These are phyloP conservation scores for Ostreobium quekettii DNA, from an alignment of 139 green algal genomes.

Conservation along the genomic window DNA sequence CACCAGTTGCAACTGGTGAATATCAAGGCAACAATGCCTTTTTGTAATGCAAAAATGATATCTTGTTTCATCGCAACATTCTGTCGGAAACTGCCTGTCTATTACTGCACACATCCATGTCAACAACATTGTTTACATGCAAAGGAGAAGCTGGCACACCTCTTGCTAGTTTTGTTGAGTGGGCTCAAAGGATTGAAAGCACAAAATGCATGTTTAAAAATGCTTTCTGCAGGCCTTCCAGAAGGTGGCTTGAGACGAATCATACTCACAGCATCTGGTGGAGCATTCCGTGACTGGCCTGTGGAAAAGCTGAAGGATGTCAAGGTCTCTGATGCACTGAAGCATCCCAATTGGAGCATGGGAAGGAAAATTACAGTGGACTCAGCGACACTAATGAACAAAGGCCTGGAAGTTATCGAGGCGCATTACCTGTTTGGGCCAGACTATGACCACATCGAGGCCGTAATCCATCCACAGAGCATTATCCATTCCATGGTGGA, in stretches of 20 bases:
- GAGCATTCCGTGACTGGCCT: slow-evolving; percentile 91
- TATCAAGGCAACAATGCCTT: too few species aligned
- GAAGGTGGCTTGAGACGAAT: slow-evolving; percentile 89
- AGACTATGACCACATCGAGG: slow-evolving; percentile 97
- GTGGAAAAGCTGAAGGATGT: slow-evolving; percentile 83
- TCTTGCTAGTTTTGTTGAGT: too few species aligned
- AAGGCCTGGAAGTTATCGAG: slow-evolving; percentile 93
- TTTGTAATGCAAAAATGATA: too few species aligned
- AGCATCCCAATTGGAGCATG: slow-evolving; percentile 95
- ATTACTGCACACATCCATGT: too few species aligned
- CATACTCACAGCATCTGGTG: slow-evolving; percentile 95
- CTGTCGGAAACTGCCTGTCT: too few species aligned
- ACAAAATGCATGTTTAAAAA: too few species aligned
- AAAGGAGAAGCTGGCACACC: too few species aligned
- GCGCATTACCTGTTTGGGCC: slow-evolving; percentile 98
- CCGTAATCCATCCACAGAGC: slow-evolving; percentile 98
- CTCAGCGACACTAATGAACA: slow-evolving; percentile 98
- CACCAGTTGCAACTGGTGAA: too few species aligned
- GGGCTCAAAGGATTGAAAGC: too few species aligned
- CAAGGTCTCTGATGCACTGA: slow-evolving; percentile 32
- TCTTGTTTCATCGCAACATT: too few species aligned
- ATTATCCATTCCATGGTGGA: slow-evolving; percentile 99
- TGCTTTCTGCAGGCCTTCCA: slow-evolving; percentile 63
- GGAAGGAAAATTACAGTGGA: slow-evolving; percentile 98
- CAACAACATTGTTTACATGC: too few species aligned